phyloP scores from a whole-genome alignment of 2,329 filamentous ascomycete species.

The Aspergillus ruber region DNA sequence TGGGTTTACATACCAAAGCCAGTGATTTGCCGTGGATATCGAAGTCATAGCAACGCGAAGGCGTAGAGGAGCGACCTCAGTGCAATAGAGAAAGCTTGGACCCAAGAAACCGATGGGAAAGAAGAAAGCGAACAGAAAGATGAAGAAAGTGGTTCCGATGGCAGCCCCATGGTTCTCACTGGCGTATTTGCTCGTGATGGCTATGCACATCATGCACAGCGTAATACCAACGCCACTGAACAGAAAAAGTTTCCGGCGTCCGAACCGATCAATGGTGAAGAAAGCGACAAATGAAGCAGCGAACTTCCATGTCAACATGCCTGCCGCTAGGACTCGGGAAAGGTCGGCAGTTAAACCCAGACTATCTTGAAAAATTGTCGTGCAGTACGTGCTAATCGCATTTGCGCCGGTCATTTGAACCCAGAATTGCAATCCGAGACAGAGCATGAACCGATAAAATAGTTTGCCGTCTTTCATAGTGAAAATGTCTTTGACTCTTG shows the following conservation, averaged over 20 bases:
- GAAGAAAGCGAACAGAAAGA: conserved; percentile 16
- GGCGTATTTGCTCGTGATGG: conserved; percentile 10
- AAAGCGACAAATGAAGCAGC: conserved; percentile 3
- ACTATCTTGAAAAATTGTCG: conserved; percentile 36
- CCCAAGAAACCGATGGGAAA: conserved; percentile 16
- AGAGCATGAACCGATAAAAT: conserved; percentile 24
- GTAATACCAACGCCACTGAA: conserved; percentile 12
- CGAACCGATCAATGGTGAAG: conserved; percentile 2
- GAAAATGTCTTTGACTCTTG: conserved; percentile 52
- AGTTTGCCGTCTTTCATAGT: conserved; percentile 35
- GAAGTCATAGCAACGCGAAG: conserved; percentile 14
- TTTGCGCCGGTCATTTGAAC: conserved; percentile 45
- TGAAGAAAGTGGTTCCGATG: conserved; percentile 9
- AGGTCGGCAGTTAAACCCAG: conserved; percentile 4
- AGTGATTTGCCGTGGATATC: conserved; percentile 9
- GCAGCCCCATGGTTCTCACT: conserved; percentile 3
- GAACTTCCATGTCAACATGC: conserved; percentile 13
- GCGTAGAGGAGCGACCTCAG: conserved; percentile 13
- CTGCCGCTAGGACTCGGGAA: conserved; percentile 9
- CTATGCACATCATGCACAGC: conserved; percentile 11
- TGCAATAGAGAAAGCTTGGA: conserved; percentile 13
- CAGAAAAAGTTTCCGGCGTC: conserved; percentile 13
- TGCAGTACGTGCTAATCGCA: conserved; percentile 39
- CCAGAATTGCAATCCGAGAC: conserved; percentile 25
- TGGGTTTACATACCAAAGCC: conserved; percentile 8